Conservation (phyloP, 805 yeast species). For the Ogataea ganodermae region DNA sequence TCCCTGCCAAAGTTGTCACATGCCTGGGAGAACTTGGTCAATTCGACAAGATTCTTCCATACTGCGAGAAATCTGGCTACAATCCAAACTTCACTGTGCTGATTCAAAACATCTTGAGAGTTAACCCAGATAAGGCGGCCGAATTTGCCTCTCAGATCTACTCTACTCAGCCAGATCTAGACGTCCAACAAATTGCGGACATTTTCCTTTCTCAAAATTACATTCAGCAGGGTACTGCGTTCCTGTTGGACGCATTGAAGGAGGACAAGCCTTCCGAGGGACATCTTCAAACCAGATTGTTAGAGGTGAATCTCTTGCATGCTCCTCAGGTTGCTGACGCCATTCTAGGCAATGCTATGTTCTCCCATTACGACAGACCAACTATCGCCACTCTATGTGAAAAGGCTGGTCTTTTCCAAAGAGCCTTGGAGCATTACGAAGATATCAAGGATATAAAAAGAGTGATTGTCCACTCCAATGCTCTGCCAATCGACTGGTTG, state of each 20-base stretch:
- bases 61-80: conserved; percentile 85
- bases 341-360: conserved; percentile 92
- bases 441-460: conserved; percentile 95
- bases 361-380: conserved; percentile 92
- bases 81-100: conserved; percentile 87
- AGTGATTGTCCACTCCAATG: conserved; percentile 83
- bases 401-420: conserved; percentile 92
- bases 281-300: conserved; percentile 88
- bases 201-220: conserved; percentile 92
- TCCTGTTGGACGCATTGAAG: conserved; percentile 91
- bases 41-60: conserved; percentile 93
- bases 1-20: conserved; percentile 86
- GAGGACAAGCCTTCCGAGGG: conserved; percentile 94
- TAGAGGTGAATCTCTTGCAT: conserved; percentile 88
- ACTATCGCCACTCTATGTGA: conserved; percentile 91
- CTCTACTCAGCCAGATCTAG: conserved; percentile 62
- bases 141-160: conserved; percentile 91
- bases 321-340: conserved; percentile 99
- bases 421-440: conserved; percentile 95
- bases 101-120: conserved; percentile 86
- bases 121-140: conserved; percentile 96
- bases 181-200: conserved; percentile 86
- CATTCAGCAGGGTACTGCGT: conserved; percentile 97
- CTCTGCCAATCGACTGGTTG: conserved; percentile 90
- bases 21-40: conserved; percentile 94